A percentile compares a stretch with the other conserved stretches of the same genome.
Evolutionary conservation across 2,329 filamentous ascomycete species (phyloP).

Genomic region (Ampelomyces quisqualis): DNA sequence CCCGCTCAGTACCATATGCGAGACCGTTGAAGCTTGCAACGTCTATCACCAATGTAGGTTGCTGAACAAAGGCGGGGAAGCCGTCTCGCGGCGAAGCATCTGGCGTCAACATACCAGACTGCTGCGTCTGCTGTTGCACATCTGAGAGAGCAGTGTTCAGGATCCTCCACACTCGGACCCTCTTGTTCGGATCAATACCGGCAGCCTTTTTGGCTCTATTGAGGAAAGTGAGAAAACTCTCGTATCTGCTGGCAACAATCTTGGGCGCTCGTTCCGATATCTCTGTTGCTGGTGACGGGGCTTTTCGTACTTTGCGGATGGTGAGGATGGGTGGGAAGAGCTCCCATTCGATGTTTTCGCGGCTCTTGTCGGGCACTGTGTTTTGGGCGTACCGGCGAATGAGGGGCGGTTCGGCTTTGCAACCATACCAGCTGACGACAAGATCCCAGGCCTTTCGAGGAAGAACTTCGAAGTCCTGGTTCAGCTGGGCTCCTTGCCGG

Average conservation of each 20-base stretch:
- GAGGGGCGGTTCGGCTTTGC: constrained; percentile 66
- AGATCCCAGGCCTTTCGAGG: constrained; percentile 79
- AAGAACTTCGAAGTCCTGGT: constrained; percentile 75
- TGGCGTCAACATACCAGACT: constrained; percentile 48
- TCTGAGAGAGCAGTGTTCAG: constrained; percentile 48
- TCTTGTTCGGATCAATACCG: constrained; percentile 67
- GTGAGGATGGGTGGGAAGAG: constrained; percentile 81
- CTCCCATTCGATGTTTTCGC: constrained; percentile 75
- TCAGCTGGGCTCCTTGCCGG: constrained; percentile 62
- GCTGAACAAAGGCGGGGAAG: constrained; percentile 44
- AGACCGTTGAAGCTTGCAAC: constrained; percentile 64
- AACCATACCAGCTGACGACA: constrained; percentile 78
- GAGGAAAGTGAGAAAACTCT: constrained; percentile 72
- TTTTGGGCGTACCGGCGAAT: constrained; percentile 79
- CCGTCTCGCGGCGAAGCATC: constrained; percentile 48
- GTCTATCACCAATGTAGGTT: constrained; percentile 59
- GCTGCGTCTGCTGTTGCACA: constrained; percentile 28
- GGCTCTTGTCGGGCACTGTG: constrained; percentile 59
- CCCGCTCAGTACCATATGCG: constrained; percentile 63
- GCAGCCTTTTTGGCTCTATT: constrained; percentile 68
- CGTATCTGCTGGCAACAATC: constrained; percentile 70
- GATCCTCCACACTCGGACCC: constrained; percentile 75
- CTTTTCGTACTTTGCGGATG: constrained; percentile 72
- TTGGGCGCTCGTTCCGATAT: constrained; percentile 62
- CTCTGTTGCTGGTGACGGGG: constrained; percentile 62